Conservation (phyloP, 306 rosid species). For the Bauhinia variegata region DNA sequence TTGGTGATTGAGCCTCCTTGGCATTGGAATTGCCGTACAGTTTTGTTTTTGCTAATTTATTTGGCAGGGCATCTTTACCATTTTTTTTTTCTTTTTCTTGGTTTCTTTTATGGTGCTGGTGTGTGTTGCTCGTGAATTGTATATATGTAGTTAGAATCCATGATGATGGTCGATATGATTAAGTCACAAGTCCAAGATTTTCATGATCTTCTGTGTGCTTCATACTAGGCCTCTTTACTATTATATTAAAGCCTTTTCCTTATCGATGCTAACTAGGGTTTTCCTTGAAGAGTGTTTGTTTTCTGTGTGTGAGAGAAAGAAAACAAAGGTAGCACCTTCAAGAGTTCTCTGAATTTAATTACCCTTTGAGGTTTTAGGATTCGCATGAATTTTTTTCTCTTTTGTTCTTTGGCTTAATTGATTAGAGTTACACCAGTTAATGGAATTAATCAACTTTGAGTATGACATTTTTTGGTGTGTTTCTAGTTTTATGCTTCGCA, state of each 20-base stretch:
- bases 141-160: conserved; percentile 32
- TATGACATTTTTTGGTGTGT: neutral
- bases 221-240: neutral
- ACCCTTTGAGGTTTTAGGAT: conserved; percentile 27
- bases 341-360: conserved; percentile 4
- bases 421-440: neutral
- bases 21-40: conserved; percentile 29
- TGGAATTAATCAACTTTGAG: neutral
- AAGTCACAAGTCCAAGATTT: neutral
- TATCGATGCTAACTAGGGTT: no score
- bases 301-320: conserved; percentile 17
- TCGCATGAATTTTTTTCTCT: conserved; percentile 10
- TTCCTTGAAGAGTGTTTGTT: neutral
- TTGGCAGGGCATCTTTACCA: neutral
- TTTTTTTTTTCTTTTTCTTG: neutral
- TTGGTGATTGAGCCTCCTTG: conserved; percentile 46
- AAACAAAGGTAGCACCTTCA: conserved; percentile 8
- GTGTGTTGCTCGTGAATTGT: neutral
- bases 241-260: no score
- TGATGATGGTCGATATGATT: neutral
- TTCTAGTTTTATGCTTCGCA: neutral
- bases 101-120: neutral
- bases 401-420: conserved; percentile 29
- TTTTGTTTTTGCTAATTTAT: conserved; percentile 13
- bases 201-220: conserved; percentile 20